Evolutionary conservation across 2,329 filamentous ascomycete species (phyloP).

Genomic region (Cladophialophora chaetospira): DNA sequence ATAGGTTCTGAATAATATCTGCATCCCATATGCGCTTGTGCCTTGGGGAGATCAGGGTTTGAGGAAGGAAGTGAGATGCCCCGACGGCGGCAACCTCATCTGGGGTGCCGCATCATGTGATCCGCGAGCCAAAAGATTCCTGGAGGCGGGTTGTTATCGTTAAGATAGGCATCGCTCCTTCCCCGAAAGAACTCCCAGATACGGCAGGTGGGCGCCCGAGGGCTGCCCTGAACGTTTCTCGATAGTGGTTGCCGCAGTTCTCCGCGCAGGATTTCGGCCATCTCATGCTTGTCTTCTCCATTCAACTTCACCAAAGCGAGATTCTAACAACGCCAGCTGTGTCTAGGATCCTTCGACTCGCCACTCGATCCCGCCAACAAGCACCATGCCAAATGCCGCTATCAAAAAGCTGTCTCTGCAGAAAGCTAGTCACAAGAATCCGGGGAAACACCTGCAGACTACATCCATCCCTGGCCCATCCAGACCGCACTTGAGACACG

Average conservation of each 20-base stretch:
- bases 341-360: not conserved
- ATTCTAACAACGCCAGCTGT: not conserved
- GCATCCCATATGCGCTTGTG: too few species aligned
- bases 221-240: too few species aligned
- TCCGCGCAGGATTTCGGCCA: not conserved
- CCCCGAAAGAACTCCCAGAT: not conserved
- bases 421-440: slow-evolving; percentile 7
- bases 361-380: not conserved
- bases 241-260: not conserved
- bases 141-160: too few species aligned
- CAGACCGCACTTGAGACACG: slow-evolving; percentile 5
- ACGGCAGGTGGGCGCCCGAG: not conserved
- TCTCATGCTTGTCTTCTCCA: not conserved
- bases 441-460: slow-evolving; percentile 1
- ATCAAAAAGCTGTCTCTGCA: not conserved
- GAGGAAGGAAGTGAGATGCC: too few species aligned
- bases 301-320: not conserved
- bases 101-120: too few species aligned
- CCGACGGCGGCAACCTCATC: too few species aligned
- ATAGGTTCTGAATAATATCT: too few species aligned
- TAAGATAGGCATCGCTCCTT: too few species aligned
- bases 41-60: too few species aligned
- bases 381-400: not conserved
- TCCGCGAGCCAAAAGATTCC: too few species aligned
- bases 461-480: not conserved